Base-by-base conservation (phyloP, 495 filamentous ascomycete genomes). In the Penicillium argentinense region DNA sequence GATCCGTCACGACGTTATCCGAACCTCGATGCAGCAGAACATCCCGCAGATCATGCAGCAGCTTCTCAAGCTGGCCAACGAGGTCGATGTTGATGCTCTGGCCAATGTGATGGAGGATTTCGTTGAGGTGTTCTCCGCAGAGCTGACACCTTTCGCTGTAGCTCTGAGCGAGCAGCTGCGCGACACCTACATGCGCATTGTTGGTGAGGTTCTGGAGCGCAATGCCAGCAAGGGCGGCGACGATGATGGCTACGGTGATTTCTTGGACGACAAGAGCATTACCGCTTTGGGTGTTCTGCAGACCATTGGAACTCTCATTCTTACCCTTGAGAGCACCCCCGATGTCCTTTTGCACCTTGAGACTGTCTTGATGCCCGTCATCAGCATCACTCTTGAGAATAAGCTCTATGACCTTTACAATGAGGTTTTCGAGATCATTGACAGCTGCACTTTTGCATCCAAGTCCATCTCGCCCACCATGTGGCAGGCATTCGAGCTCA, bases 101-200 rank as follows among this genome's bases (percentile, higher is more conserved):
- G 89, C 91, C n/a, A 96, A 96, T 55, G 91, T 96, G n/a, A 96
- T 96, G 93, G 93, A 98, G 64, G 95, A 98, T 57, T 97, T 97
- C 63, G 93, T 98, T 39, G 93, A 98, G 66, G 93, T 97, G 0
- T 98, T 98, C 66, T 91, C 93, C 13, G 73, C 88, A 2, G 95
- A 98, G 62, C 77, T 98, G 40, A 98, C 93, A 1, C 93, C 93
- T 6, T 98, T 98, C 60, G 93, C 93, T n/a, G 95, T 97, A 12
- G 92, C 95, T 5, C 76, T 98, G 29, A 96, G 89, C 57, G 91
- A 98, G 73, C 93, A 98, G 66, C 77, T 98, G 16, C 85, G 92
- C 21, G 93, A 98, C 62, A 98, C 93, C 0, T 98, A 98, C 57
- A 78, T 98, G 53, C 82, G 95, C 34, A 96, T 98, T 46, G 85